Base-by-base conservation (phyloP, 2,329 filamentous ascomycete species). In the Elsinoe perseae region DNA sequence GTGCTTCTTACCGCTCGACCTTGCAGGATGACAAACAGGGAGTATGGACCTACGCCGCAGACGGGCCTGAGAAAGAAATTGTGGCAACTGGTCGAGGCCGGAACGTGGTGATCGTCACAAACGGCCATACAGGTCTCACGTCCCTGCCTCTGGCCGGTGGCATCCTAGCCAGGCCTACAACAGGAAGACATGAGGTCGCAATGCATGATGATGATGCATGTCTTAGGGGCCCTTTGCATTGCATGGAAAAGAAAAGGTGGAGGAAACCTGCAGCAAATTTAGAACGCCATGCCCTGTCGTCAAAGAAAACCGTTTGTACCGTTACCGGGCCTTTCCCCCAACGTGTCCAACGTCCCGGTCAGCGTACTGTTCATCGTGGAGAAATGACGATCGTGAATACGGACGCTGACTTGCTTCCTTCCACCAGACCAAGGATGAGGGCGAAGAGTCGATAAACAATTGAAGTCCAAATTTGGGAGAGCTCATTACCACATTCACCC, bases 201-300 rank as follows among this genome's bases (percentile, higher is more conserved):
- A 38, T 52, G 48, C 32, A 36, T 36, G 32, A 14, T 14, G 32
- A 14, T 14, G 32, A 36, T 36, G 32, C 48, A 36, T 52, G 48
- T 52, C 48, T 52, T 52, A 52, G 48, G 48, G 48, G 48, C 48
- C 28, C 30, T 52, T 52, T 25, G 28, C 28, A 32, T 52, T 21
- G 48, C 48, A 44, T n/a, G n/a, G 40, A 10, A 25, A 44, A 44
- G 18, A 44, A 10, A 30, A 30, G 32, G n/a, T 14, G 32, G 32
- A 25, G 20, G 32, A 38, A 30, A 36, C 36, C 12, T 38, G 27
- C 28, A 9, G 48, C 44, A 50, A 50, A 50, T 14, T 50, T 32
- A 50, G 44, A 50, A 28, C 23, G 44, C 23, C 44, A 50, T 32
- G 44, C 44, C n/a, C 18, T 25, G 25, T 50, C 25, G 44, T 50